phyloP scores from a whole-genome alignment of 1,139 yeast genomes.

The Saccharomyces hybrid region DNA sequence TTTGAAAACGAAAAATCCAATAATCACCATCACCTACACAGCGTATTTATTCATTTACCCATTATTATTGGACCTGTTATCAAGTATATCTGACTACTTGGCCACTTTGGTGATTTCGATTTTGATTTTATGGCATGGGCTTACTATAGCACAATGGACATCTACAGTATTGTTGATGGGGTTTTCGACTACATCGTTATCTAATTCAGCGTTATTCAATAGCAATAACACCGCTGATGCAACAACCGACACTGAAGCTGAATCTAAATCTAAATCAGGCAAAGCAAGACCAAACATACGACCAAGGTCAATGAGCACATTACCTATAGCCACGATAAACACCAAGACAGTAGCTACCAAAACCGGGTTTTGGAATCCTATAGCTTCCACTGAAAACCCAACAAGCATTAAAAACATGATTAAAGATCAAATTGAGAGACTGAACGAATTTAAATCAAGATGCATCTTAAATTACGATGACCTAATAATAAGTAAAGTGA shows the following conservation, averaged over 20 bases:
- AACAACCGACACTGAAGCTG: slow-evolving; percentile 2
- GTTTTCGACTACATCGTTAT: slow-evolving; percentile 26
- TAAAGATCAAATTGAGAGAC: slow-evolving; percentile 35
- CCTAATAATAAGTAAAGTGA: slow-evolving; percentile 53
- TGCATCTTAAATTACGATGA: slow-evolving; percentile 40
- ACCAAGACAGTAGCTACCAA: slow-evolving; percentile 9
- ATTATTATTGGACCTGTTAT: slow-evolving; percentile 13
- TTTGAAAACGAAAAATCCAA: slow-evolving; percentile 29
- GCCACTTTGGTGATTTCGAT: slow-evolving; percentile 26
- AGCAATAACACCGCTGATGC: slow-evolving; percentile 4
- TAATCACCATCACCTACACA: slow-evolving; percentile 28
- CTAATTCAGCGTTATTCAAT: slow-evolving; percentile 16
- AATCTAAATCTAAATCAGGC: slow-evolving; percentile 3
- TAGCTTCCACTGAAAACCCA: slow-evolving; percentile 45
- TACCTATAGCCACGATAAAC: slow-evolving; percentile 7
- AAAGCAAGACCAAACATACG: background rate
- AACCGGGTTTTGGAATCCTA: slow-evolving; percentile 33
- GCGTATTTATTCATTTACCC: slow-evolving; percentile 25
- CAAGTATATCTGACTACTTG: slow-evolving; percentile 24
- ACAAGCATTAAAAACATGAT: slow-evolving; percentile 37
- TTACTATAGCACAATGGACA: slow-evolving; percentile 31
- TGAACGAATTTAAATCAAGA: slow-evolving; percentile 45
- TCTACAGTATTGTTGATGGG: slow-evolving; percentile 30
- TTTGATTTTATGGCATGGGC: slow-evolving; percentile 28
- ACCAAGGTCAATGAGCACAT: slow-evolving; percentile 8